phyloP scores from a whole-genome alignment of 1,284 basidiomycete genomes.

The Marasmius fiardii region DNA sequence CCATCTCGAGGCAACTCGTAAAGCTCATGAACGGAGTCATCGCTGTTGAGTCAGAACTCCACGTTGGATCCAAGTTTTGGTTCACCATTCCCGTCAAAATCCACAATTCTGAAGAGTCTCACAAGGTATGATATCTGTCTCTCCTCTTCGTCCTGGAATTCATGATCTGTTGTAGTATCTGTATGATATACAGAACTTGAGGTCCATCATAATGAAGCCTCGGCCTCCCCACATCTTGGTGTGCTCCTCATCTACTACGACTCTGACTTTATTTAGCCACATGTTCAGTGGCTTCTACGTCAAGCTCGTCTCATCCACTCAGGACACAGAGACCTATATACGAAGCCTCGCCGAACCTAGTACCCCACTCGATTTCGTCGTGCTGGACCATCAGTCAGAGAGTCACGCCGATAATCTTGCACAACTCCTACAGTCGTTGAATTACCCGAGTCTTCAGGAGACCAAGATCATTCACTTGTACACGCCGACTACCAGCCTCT shows the following conservation, averaged over 20 bases:
- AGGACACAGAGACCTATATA: slow-evolving; percentile 43
- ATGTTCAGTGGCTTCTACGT: slow-evolving; percentile 57
- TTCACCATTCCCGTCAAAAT: slow-evolving; percentile 65
- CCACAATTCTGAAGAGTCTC: slow-evolving; percentile 51
- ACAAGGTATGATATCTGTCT: slow-evolving; percentile 32
- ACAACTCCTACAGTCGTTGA: slow-evolving; percentile 39
- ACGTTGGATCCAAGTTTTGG: slow-evolving; percentile 64
- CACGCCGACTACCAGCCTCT: slow-evolving; percentile 58
- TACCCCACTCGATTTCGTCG: slow-evolving; percentile 53
- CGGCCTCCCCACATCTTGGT: slow-evolving; percentile 49
- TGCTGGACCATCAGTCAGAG: slow-evolving; percentile 65
- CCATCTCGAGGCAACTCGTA: slow-evolving; percentile 68
- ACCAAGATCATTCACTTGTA: slow-evolving; percentile 69
- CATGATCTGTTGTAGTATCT: slow-evolving; percentile 26
- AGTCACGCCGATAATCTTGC: slow-evolving; percentile 50
- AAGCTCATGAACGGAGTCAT: slow-evolving; percentile 72
- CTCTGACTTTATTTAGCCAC: slow-evolving; percentile 48
- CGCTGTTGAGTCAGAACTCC: slow-evolving; percentile 60
- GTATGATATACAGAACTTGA: slow-evolving; percentile 43
- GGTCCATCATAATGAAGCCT: slow-evolving; percentile 39
- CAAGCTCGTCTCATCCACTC: slow-evolving; percentile 36
- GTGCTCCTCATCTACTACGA: slow-evolving; percentile 55
- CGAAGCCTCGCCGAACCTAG: slow-evolving; percentile 28
- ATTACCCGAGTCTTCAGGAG: slow-evolving; percentile 36
- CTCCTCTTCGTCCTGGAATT: not conserved